Percentiles rank a stretch among this genome's conserved stretches.
phyloP scores from a whole-genome alignment of 371 early-diverging fungal genomes.

The Rhizopus sp. region DNA sequence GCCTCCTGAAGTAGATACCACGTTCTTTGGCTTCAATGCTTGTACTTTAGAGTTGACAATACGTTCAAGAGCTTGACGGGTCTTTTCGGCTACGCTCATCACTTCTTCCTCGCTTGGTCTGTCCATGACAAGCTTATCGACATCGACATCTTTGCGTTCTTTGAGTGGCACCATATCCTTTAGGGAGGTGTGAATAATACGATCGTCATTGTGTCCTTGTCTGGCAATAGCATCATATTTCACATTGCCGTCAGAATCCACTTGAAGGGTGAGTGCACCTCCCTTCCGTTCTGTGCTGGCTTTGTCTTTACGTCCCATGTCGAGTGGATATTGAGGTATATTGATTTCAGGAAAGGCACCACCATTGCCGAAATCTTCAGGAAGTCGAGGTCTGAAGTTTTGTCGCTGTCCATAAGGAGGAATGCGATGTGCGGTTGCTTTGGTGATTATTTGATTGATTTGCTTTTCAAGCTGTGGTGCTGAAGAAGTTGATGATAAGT shows the following conservation, averaged over 20 bases:
- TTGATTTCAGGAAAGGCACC: constrained; percentile 96
- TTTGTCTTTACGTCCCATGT: constrained; percentile 85
- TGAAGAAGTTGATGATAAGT: constrained; percentile 28
- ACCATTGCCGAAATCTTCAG: constrained; percentile 93
- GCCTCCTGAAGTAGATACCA: constrained; percentile 43
- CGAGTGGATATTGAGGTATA: constrained; percentile 88
- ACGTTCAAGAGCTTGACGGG: constrained; percentile 85
- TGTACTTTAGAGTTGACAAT: constrained; percentile 80
- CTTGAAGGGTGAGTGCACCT: constrained; percentile 83
- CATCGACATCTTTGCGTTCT: constrained; percentile 75
- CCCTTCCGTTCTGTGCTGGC: constrained; percentile 48
- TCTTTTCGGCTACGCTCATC: constrained; percentile 83
- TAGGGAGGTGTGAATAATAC: constrained; percentile 80
- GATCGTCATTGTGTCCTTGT: constrained; percentile 74
- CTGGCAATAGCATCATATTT: constrained; percentile 87
- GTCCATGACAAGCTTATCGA: constrained; percentile 66
- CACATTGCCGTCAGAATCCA: constrained; percentile 89
- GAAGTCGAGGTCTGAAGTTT: constrained; percentile 79
- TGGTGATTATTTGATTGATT: constrained; percentile 39
- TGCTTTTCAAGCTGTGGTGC: constrained; percentile 40
- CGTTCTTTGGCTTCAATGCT: constrained; percentile 70
- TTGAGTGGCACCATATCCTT: constrained; percentile 82
- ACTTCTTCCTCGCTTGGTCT: constrained; percentile 84
- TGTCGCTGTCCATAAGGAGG: constrained; percentile 86
- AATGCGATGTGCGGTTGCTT: constrained; percentile 42